Evolutionary conservation across 2,329 filamentous ascomycete genomes (phyloP), one percentile per base, ranked within the genome.

Genomic region (Monilinia laxa): DNA sequence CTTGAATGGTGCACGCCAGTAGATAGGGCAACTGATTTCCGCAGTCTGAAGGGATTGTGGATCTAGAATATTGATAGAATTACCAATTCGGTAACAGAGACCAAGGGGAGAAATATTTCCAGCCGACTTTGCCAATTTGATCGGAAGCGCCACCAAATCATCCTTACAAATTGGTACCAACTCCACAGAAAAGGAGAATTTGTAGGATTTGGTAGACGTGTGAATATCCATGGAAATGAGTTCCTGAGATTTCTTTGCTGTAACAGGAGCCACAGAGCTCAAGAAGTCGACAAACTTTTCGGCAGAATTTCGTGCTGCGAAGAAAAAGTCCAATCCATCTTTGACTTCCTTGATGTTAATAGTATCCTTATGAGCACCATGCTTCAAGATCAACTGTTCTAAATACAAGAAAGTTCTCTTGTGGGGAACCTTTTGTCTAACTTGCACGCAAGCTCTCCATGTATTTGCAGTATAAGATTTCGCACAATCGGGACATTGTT

Each of bases 341-440:
- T 93, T 93, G 38, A 92, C 91, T 80, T 99, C 95, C 77, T 96
- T 97, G 80, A 99, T 99, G 78, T 98, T 99, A 79, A 97, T 93
- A 0, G 94, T 95, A 73, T 99, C 93, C 71, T 87, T 86, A 78
- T 97, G 93, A 4, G 94, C 95, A 66, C 87, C 86, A 78, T 98
- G 93, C 82, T 97, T 98, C 73, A 99, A 83, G 73, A 99, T 96
- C 66, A 98, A 84, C 82, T 99, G 94, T 79, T 98, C 95, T 47
- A 98, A 87, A 76, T 82, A 91, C 67, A 92, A 78, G 78, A 92
- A 92, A 0, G 89, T 91, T 74, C 95, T 85, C 86, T 98, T 99
- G 81, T 99, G 95, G 6, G 91, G 87, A 51, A 99, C 95, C 81
- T 98, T 97, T 66, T 99, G 95, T 70, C 95, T 89, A 66, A 99